Base-by-base conservation (phyloP, 768 basidiomycete genomes). In the Leucosporidium yakuticum region DNA sequence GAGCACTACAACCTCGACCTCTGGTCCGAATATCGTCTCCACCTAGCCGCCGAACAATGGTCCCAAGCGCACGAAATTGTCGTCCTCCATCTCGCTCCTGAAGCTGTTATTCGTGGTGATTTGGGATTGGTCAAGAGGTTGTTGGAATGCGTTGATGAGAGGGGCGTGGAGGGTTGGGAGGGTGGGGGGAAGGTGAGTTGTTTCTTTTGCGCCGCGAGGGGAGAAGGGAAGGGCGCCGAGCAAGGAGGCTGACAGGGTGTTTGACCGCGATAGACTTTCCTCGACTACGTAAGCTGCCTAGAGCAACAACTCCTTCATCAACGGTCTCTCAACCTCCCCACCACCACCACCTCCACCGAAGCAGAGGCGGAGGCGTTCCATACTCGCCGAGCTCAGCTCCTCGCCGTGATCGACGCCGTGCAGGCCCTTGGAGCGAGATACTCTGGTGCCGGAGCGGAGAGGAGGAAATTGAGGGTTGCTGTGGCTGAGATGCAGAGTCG, bases 221-320 rank as follows among this genome's bases (percentile, higher is more conserved):
- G 7, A 7, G n/a, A 4, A 53, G 51, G n/a, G 3, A n/a, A n/a
- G n/a, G n/a, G n/a, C n/a, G n/a, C n/a, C n/a, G n/a, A 8, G 25
- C 4, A 44, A 36, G 15, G 20, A 21, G 20, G n/a, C 6, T 25
- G 25, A 39, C 5, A 23, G 15, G 34, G 34, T 8, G 29, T n/a
- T 8, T 1, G 1, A 4, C 91, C 94, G 73, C 86, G 87, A 4
- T 80, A 94, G 66, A 92, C 93, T 21, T 80, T 96, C 62, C 78
- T 97, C 74, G 92, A 97, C 78, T 99, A 96, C 80, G 85, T 87
- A 60, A 64, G 94, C 88, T 90, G 12, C 82, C 94, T 55, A 94
- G 25, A 23, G 29, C 4, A 95, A 77, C 90, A 44, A 44, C 39
- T 44, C 39, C 2, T 2, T 8, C 39, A 15, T 15, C 39, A 44